Base-by-base conservation (phyloP, 2,329 filamentous ascomycete species). In the Dothistroma pini region DNA sequence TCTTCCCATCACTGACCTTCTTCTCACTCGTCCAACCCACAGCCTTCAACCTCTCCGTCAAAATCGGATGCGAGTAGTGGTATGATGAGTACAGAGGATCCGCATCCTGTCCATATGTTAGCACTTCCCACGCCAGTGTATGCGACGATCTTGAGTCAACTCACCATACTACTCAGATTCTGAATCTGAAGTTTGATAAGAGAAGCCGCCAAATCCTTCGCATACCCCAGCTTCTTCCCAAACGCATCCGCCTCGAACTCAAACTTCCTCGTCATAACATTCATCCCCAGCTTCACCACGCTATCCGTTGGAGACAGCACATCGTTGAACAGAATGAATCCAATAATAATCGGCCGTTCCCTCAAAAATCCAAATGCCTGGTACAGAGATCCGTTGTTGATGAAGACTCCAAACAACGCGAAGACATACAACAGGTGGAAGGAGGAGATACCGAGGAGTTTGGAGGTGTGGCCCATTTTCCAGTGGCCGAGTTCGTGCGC, bases 1-100 rank as follows among this genome's bases (percentile, higher is more conserved):
- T 53, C 57, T 85, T 83, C 61, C 72, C 71, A 58, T 78, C 77
- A 35, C 78, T 71, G 21, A 81, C 75, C 72, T 84, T 84, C 68
- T 81, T 80, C 62, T 83, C 81, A 63, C 90, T 86, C 72, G 88
- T 87, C 93, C 93, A 99, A 66, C 90, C 88, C 63, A 99, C 84
- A 1, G 93, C 95, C 76, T 90, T 91, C 71, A 99, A 83, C 71
- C 95, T 87, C 83, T 99, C 96, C 1, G 93, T 90, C 68, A 99
- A 81, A 68, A 97, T 97, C 0, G 95, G 95, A 78, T 99, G 95
- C 25, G 93, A 97, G 83, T 96, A 97, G 80, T 99, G 93, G 82
- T 97, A 99, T 78, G 89, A 96, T 57, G 95, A 95, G 77, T 96
- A 99, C 84, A 97, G 87, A 89, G 90, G 96, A 78, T 99, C 96